phyloP scores from a whole-genome alignment of 1,139 yeast species.

The Hanseniaspora sp. region DNA sequence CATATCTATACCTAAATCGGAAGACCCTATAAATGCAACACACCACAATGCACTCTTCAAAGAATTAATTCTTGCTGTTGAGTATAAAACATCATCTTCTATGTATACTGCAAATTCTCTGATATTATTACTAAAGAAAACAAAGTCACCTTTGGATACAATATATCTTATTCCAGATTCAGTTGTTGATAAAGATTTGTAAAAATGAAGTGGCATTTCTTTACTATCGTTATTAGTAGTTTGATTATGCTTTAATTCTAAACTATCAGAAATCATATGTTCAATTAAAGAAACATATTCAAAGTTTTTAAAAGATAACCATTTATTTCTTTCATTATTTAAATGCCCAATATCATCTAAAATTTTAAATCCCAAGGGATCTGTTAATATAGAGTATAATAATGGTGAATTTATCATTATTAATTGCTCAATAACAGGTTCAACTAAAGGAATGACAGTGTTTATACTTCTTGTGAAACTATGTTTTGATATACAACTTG shows the following conservation, averaged over 20 bases:
- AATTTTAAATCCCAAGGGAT: slow-evolving; percentile 46
- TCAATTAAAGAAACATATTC: slow-evolving; percentile 46
- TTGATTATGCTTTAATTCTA: background rate
- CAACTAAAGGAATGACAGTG: background rate
- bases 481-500: background rate
- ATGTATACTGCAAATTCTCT: slow-evolving; percentile 27
- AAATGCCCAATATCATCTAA: slow-evolving; percentile 43
- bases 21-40: slow-evolving; percentile 69
- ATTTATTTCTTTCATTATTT: slow-evolving; percentile 45
- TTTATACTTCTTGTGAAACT: slow-evolving; percentile 1
- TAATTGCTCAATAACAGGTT: slow-evolving; percentile 27
- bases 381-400: slow-evolving; percentile 43
- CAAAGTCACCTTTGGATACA: slow-evolving; percentile 39
- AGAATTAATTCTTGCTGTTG: slow-evolving; percentile 30
- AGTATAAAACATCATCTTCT: slow-evolving; percentile 25
- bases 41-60: slow-evolving; percentile 80
- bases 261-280: slow-evolving; percentile 20
- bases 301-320: slow-evolving; percentile 46
- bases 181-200: slow-evolving; percentile 68
- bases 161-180: slow-evolving; percentile 60
- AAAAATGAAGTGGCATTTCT: slow-evolving; percentile 55
- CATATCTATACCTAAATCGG: slow-evolving; percentile 54
- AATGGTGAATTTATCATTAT: slow-evolving; percentile 33
- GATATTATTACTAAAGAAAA: slow-evolving; percentile 35
- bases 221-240: slow-evolving; percentile 19